These are phyloP conservation scores for Lactarius hatsudake DNA, from an alignment of 768 basidiomycete genomes.

Conservation along the genomic window DNA sequence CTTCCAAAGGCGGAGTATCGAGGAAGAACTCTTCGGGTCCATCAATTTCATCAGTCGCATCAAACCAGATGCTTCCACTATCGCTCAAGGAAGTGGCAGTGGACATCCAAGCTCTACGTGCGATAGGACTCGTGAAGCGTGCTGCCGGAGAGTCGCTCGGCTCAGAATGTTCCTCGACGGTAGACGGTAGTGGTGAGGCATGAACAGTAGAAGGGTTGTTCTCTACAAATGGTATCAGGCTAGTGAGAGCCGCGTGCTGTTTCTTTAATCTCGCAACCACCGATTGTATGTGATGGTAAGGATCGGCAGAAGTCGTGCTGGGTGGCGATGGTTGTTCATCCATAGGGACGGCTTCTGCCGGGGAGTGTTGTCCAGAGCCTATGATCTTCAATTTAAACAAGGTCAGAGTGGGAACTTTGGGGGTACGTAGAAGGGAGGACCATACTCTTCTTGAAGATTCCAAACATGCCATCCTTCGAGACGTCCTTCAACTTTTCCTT, in stretches of 20 bases:
- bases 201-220: slow-evolving; percentile 28
- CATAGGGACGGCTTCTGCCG: not conserved
- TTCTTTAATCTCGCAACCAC: slow-evolving; percentile 54
- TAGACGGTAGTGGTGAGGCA: slow-evolving; percentile 42
- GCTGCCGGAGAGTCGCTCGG: slow-evolving; percentile 24
- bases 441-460: slow-evolving; percentile 28
- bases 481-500: slow-evolving; percentile 53
- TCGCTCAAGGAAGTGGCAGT: slow-evolving; percentile 32
- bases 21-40: slow-evolving; percentile 71
- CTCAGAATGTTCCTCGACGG: slow-evolving; percentile 48
- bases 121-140: slow-evolving; percentile 19
- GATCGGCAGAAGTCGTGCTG: slow-evolving; percentile 21
- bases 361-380: slow-evolving; percentile 2
- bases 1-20: slow-evolving; percentile 30
- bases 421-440: not conserved
- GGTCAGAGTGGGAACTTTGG: not conserved
- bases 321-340: slow-evolving; percentile 21
- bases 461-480: slow-evolving; percentile 54
- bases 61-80: slow-evolving; percentile 63
- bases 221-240: slow-evolving; percentile 34
- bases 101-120: slow-evolving; percentile 28
- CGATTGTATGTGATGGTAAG: slow-evolving; percentile 45
- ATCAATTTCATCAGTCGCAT: slow-evolving; percentile 60
- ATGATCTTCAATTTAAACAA: slow-evolving; percentile 12
- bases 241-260: slow-evolving; percentile 54